Evolutionary conservation across 768 basidiomycete species (phyloP).

Genomic region (Suillus subaureus): DNA sequence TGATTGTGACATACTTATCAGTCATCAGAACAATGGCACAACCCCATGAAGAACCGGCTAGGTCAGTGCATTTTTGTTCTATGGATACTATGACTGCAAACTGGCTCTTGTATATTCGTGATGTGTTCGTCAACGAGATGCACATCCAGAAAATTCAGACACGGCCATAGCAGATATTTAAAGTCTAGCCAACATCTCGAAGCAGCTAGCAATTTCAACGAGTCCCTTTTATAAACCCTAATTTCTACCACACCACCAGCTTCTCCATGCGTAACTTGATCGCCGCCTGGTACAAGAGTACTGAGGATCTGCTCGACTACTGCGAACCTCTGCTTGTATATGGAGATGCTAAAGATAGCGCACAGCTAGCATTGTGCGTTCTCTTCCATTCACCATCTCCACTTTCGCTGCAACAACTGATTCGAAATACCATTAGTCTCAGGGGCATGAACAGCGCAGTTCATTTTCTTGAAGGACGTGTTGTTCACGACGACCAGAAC

Average conservation of each 20-base stretch:
- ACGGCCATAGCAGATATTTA: not conserved
- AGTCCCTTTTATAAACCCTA: not conserved
- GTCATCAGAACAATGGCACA: not conserved
- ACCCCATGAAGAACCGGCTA: not conserved
- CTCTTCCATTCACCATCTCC: not conserved
- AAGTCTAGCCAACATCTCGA: not conserved
- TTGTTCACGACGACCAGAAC: not conserved
- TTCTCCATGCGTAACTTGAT: not conserved
- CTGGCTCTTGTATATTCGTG: not conserved
- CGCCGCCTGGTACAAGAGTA: slow-evolving; percentile 2
- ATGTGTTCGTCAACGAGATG: not conserved
- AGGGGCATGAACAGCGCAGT: not conserved
- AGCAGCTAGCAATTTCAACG: not conserved
- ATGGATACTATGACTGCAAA: not conserved
- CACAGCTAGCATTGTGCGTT: not conserved
- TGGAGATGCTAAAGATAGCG: not conserved
- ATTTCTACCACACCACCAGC: not conserved
- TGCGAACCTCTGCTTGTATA: not conserved
- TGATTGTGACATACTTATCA: not conserved
- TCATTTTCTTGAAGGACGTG: not conserved
- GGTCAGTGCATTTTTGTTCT: not conserved
- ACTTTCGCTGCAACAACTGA: not conserved
- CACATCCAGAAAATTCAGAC: not conserved
- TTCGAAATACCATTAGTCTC: not conserved
- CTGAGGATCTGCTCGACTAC: not conserved